A percentile compares a stretch with the other conserved stretches of the same genome.
phyloP scores from a whole-genome alignment of 257 asterid genomes.

The Haberlea rhodopensis region DNA sequence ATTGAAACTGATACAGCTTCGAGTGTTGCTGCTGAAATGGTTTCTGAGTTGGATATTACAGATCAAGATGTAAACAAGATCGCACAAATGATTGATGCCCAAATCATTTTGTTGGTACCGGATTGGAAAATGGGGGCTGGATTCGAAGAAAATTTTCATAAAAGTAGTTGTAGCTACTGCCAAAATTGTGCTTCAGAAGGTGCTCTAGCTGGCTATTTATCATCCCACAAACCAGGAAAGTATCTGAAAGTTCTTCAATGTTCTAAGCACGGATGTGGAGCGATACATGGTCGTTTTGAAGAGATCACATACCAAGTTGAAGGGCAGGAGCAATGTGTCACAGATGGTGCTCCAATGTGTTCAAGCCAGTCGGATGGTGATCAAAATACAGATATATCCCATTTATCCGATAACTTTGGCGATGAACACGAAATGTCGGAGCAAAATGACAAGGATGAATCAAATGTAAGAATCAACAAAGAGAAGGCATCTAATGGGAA shows the following conservation, averaged over 20 bases:
- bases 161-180: conserved; percentile 30
- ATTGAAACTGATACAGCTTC: conserved; percentile 59
- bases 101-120: conserved; percentile 59
- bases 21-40: conserved; percentile 72
- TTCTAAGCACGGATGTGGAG: conserved; percentile 52
- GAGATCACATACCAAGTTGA: conserved; percentile 70
- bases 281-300: conserved; percentile 84
- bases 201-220: conserved; percentile 27
- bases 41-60: conserved; percentile 63
- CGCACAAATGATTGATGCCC: conserved; percentile 64
- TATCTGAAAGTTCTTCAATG: conserved; percentile 42
- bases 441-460: conserved; percentile 24
- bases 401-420: background rate
- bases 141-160: conserved; percentile 35
- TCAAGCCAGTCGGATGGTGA: conserved; percentile 35
- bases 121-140: conserved; percentile 63
- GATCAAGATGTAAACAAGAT: conserved; percentile 65
- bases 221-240: conserved; percentile 36
- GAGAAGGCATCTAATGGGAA: conserved; percentile 29
- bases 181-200: conserved; percentile 47
- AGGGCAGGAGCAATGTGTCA: conserved; percentile 42
- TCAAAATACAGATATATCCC: conserved; percentile 35
- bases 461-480: background rate
- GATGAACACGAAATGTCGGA: conserved; percentile 17
- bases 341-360: conserved; percentile 38